These are phyloP conservation scores for Cyclotella kingstonii DNA, from an alignment of 108 stramenopile species.

Conservation along the genomic window DNA sequence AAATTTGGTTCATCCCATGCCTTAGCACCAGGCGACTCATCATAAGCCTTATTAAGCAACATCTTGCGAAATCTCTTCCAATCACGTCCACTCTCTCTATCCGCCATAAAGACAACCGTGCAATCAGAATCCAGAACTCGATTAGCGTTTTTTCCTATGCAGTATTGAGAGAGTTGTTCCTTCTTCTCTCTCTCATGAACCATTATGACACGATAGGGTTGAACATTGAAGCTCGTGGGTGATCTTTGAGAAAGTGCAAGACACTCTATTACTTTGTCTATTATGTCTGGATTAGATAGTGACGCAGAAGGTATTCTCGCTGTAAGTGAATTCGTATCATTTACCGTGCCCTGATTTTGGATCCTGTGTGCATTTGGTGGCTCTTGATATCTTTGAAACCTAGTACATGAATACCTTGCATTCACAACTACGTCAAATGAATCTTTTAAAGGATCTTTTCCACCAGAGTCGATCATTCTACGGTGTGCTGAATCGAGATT, in stretches of 20 bases:
- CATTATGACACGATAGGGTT: slow-evolving; percentile 85
- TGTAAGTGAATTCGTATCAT: neutral
- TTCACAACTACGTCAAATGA: slow-evolving; percentile 35
- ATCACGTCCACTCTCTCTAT: slow-evolving; percentile 57
- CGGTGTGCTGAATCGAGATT: neutral
- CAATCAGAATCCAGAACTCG: slow-evolving; percentile 90
- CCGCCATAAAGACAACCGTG: slow-evolving; percentile 86
- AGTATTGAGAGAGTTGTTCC: slow-evolving; percentile 55
- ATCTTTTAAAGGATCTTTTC: neutral
- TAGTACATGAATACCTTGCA: slow-evolving; percentile 38
- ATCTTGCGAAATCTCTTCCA: slow-evolving; percentile 46
- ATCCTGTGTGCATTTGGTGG: neutral
- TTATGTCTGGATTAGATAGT: slow-evolving; percentile 41
- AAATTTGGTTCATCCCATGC: neutral
- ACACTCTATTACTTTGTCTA: slow-evolving; percentile 45
- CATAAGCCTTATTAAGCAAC: slow-evolving; percentile 22
- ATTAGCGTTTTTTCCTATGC: slow-evolving; percentile 78
- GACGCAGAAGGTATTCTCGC: slow-evolving; percentile 31
- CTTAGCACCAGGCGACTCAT: neutral
- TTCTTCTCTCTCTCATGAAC: slow-evolving; percentile 63
- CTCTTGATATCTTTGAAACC: slow-evolving; percentile 40
- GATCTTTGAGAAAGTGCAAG: slow-evolving; percentile 61
- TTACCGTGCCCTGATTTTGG: too few relatives aligned
- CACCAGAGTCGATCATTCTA: neutral
- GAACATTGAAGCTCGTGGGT: slow-evolving; percentile 87